Evolutionary conservation across 2,329 filamentous ascomycete species (phyloP).

Genomic region (Neonectria neomacrospora): DNA sequence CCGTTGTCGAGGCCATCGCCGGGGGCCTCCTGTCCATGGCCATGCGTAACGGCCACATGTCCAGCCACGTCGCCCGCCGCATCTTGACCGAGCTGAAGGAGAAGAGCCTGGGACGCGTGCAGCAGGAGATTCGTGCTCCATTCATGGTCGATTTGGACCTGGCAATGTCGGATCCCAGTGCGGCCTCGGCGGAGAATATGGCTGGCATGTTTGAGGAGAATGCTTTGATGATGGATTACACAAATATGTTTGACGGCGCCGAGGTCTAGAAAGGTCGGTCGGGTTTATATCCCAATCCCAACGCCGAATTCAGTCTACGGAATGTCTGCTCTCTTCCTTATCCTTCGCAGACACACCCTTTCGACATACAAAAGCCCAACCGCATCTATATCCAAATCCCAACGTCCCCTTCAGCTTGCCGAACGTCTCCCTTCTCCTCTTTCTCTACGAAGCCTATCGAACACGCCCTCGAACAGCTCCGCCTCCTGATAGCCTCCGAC

Average conservation of each 20-base stretch:
- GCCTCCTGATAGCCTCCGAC: conserved; percentile 78
- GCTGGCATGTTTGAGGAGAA: conserved; percentile 49
- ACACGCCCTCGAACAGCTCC: conserved; percentile 72
- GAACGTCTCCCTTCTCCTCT: not conserved
- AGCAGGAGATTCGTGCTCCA: conserved; percentile 46
- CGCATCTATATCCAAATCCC: not conserved
- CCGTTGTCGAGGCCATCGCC: conserved; percentile 50
- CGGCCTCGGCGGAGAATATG: conserved; percentile 49
- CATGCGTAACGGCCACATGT: conserved; percentile 48
- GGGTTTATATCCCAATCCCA: not conserved
- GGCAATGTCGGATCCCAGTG: conserved; percentile 49
- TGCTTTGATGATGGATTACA: conserved; percentile 49
- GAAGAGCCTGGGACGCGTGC: conserved; percentile 31
- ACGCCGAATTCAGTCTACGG: not conserved
- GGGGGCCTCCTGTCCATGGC: conserved; percentile 51
- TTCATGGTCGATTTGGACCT: conserved; percentile 53
- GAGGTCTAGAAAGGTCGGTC: not conserved
- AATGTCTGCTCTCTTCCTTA: not conserved
- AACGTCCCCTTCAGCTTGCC: not conserved
- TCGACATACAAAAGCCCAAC: not conserved
- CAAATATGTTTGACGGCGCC: conserved; percentile 22
- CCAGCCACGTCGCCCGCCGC: conserved; percentile 40
- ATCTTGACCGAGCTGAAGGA: conserved; percentile 47
- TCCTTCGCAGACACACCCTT: not conserved
- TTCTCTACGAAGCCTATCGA: conserved; percentile 63